Evolutionary conservation across 169 alveolate genomes (phyloP).

Genomic region (Plasmodium reichenowi): DNA sequence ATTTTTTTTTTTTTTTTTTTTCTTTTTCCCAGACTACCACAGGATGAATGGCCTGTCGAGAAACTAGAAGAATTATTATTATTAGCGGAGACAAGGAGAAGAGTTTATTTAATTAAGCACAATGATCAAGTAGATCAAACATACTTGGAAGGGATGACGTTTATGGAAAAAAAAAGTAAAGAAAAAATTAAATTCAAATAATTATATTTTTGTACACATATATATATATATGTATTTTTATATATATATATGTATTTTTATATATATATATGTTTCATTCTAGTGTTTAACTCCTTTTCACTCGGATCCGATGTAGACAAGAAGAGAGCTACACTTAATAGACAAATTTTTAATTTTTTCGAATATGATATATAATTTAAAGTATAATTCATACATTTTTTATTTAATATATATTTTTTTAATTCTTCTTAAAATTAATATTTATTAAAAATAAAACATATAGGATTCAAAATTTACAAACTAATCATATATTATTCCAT

Average conservation of each 20-base stretch:
- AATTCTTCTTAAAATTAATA: too few relatives aligned
- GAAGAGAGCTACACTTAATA: slow-evolving; percentile 52
- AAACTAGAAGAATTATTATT: slow-evolving; percentile 79
- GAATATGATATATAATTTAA: slow-evolving; percentile 48
- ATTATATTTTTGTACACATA: too few relatives aligned
- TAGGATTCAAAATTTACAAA: too few relatives aligned
- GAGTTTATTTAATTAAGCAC: slow-evolving; percentile 79
- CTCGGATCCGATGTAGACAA: slow-evolving; percentile 60
- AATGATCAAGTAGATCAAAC: slow-evolving; percentile 75
- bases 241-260: not conserved
- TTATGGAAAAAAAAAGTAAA: slow-evolving; percentile 70
- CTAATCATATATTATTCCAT: too few relatives aligned
- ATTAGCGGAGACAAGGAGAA: slow-evolving; percentile 84
- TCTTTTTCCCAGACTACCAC: slow-evolving; percentile 80
- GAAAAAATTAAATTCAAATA: not conserved
- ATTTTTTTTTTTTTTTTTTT: slow-evolving; percentile 3
- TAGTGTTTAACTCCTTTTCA: slow-evolving; percentile 71
- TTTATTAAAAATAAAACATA: too few relatives aligned
- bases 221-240: too few relatives aligned
- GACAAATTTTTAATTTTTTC: slow-evolving; percentile 64
- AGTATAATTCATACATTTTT: too few relatives aligned
- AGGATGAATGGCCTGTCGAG: slow-evolving; percentile 89
- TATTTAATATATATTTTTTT: too few relatives aligned
- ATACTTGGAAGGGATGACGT: slow-evolving; percentile 72
- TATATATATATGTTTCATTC: not conserved